Percentiles rank a stretch among this genome's conserved stretches.
Conservation (phyloP, 73 alveolate species). For the Uronychia binucleata region DNA sequence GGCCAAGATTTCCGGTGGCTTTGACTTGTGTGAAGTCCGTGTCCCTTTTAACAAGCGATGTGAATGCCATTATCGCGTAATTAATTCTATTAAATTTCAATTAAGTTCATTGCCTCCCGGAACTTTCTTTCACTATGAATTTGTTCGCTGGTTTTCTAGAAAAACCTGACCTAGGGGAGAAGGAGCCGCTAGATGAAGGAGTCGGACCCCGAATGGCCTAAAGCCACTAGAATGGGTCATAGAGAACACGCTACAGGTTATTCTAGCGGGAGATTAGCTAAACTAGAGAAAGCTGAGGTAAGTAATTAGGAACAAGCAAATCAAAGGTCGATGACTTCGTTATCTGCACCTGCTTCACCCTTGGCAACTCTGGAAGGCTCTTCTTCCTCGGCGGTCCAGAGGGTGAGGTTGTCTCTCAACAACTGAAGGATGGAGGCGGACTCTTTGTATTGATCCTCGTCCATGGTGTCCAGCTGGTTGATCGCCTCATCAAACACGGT, state of each 20-base stretch:
- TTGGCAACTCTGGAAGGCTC: background rate
- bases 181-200: too few relatives aligned
- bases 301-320: background rate
- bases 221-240: background rate
- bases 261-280: too few relatives aligned
- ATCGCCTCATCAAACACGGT: slow-evolving; percentile 55
- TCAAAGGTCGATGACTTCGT: background rate
- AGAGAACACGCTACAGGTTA: background rate
- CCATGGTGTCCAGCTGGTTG: slow-evolving; percentile 53
- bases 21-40: background rate
- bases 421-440: slow-evolving; percentile 54
- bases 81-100: too few relatives aligned
- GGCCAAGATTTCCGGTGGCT: background rate
- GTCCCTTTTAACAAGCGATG: background rate
- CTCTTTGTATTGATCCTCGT: slow-evolving; percentile 63
- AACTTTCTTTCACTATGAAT: too few relatives aligned
- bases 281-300: background rate
- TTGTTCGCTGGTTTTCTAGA: too few relatives aligned
- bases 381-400: slow-evolving; percentile 56
- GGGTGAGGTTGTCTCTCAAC: slow-evolving; percentile 59
- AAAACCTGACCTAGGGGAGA: too few relatives aligned
- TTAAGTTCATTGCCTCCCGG: too few relatives aligned
- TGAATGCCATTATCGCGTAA: background rate
- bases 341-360: background rate
- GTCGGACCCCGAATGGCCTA: background rate